Evolutionary conservation across 2,329 filamentous ascomycete genomes (phyloP).

Genomic region (Nannizzia gypsea): DNA sequence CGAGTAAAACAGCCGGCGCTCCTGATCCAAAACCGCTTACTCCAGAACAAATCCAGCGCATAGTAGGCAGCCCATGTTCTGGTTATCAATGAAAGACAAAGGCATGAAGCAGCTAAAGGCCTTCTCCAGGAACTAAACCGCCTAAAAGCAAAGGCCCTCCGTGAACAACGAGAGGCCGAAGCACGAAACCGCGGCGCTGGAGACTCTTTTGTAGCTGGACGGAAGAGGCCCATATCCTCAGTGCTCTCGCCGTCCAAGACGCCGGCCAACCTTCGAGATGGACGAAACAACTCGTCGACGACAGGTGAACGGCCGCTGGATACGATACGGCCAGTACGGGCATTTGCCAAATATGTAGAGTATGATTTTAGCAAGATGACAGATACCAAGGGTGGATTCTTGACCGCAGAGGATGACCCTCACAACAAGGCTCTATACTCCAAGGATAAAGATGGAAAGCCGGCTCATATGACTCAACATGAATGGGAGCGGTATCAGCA

Average conservation of each 20-base stretch:
- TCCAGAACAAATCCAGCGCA: conserved; percentile 49
- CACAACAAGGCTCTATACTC: conserved; percentile 65
- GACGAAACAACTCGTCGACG: conserved; percentile 33
- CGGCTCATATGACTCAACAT: conserved; percentile 73
- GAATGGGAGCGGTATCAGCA: conserved; percentile 85
- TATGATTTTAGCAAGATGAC: conserved; percentile 98
- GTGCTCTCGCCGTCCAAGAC: conserved; percentile 39
- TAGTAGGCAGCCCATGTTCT: conserved; percentile 29
- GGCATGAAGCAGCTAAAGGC: background rate
- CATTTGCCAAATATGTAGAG: conserved; percentile 89
- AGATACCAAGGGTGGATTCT: conserved; percentile 91
- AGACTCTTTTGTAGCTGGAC: conserved; percentile 45
- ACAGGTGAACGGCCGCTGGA: conserved; percentile 28
- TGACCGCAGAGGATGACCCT: conserved; percentile 84
- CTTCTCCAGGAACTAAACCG: conserved; percentile 66
- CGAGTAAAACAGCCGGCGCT: background rate
- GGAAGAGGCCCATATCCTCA: conserved; percentile 59
- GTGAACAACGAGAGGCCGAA: conserved; percentile 59
- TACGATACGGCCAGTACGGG: conserved; percentile 62
- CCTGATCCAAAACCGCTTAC: conserved; percentile 34
- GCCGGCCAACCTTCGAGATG: conserved; percentile 57
- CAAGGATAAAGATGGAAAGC: conserved; percentile 50
- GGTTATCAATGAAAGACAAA: background rate
- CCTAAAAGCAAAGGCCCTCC: conserved; percentile 76
- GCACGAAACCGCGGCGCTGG: conserved; percentile 25